Evolutionary conservation across 2,329 filamentous ascomycete species (phyloP), one percentile per base, ranked within the genome.

Genomic region (Verticillium alfalfae): DNA sequence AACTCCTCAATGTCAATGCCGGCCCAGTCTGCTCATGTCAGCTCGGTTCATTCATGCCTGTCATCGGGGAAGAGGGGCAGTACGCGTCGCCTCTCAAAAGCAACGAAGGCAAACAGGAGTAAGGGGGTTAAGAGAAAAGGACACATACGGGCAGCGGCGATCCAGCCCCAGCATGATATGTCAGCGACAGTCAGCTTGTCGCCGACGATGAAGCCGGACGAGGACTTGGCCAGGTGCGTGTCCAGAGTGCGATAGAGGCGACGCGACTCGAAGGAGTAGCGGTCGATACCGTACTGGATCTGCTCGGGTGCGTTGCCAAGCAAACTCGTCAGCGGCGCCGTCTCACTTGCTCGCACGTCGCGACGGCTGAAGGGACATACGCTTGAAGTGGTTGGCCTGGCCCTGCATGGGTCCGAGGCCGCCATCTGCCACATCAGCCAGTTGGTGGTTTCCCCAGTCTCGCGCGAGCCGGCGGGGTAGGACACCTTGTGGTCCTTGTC

Each of bases 401-500:
- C 84, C 89, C 70, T 94, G 91, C 90, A 93, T 94, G 1, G 91
- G 91, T 0, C 91, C 91, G 1, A 93, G 79, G 2, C 91, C 91
- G 2, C 88, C 76, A 93, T 94, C 75, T 93, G 87, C 82, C 88
- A 92, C 74, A 86, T 87, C 63, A 86, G 76, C 91, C 92, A 97
- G 76, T 86, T 93, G 70, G 86, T 91, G 71, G 86, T 84, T 75
- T 96, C 91, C 91, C 76, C 90, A 92, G 73, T 88, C 75, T 97
- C 92, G 56, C 87, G 81, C 7, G 86, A 85, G 13, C 87, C 92
- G 26, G 76, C 76, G 0, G 92, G 90, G 72, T 91, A 97, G 55
- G 88, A 92, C 63, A 97, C 84, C 78, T 92, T 94, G 80, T 95
- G 79, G 60, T 93, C 89, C 34, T 81, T 83, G 75, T 96, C 92